A percentile compares a stretch with the other conserved stretches of the same genome.
Conservation (phyloP, 73 alveolate genomes). For the Halteria grandinella region DNA sequence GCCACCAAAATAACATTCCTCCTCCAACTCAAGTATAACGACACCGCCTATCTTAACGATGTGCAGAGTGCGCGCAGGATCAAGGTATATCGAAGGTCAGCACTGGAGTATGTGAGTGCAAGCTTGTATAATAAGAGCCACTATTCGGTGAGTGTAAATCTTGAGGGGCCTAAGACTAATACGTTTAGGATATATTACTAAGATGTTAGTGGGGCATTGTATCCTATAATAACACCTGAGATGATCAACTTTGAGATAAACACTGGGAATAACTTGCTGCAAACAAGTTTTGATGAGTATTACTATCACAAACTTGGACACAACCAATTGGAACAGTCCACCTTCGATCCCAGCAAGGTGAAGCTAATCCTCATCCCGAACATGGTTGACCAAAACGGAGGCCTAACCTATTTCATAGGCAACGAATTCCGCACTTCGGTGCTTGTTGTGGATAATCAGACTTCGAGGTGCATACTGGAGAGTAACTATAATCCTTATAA, state of each 20-base stretch:
- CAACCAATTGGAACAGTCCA: too few species aligned
- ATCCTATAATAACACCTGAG: conserved; percentile 15
- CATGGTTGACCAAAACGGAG: background rate
- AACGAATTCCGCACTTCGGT: conserved; percentile 36
- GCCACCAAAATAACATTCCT: conserved; percentile 13
- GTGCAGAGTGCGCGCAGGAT: conserved; percentile 4
- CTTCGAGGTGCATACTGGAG: conserved; percentile 38
- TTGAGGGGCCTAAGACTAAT: conserved; percentile 40
- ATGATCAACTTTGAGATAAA: conserved; percentile 28
- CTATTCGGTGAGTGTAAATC: conserved; percentile 38
- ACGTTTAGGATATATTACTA: conserved; percentile 28
- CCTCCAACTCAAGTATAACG: background rate
- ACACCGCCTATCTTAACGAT: conserved; percentile 8
- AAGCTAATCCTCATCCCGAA: conserved; percentile 20
- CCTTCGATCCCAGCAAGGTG: conserved; percentile 6
- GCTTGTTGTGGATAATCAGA: conserved; percentile 27
- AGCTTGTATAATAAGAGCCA: background rate
- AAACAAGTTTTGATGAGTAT: background rate
- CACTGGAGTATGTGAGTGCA: conserved; percentile 23
- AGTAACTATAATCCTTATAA: conserved; percentile 9
- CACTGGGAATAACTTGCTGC: background rate
- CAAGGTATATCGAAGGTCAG: conserved; percentile 27
- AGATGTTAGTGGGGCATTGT: conserved; percentile 33
- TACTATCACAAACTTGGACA: conserved; percentile 28
- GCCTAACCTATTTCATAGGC: conserved; percentile 26